A percentile compares a stretch with the other conserved stretches of the same genome.
These are phyloP conservation scores for Rostrohypoxylon terebratum DNA, from an alignment of 495 filamentous ascomycete species.

Conservation along the genomic window DNA sequence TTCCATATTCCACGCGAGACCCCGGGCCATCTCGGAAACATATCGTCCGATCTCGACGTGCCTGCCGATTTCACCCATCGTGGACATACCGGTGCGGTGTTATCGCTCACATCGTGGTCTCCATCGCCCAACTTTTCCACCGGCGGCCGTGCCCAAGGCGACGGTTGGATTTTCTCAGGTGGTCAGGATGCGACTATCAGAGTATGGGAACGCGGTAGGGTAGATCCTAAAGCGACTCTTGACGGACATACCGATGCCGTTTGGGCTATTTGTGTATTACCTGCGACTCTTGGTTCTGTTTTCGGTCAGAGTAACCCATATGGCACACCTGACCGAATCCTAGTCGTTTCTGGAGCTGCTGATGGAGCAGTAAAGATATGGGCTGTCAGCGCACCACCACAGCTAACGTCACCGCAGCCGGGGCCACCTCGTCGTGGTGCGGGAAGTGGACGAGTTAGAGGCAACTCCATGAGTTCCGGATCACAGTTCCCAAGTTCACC, in stretches of 20 bases:
- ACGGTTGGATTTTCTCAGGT: constrained; percentile 98
- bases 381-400: constrained; percentile 92
- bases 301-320: constrained; percentile 77
- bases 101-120: constrained; percentile 86
- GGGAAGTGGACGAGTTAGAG: constrained; percentile 81
- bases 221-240: constrained; percentile 94
- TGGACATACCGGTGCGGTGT: constrained; percentile 90
- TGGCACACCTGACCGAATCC: constrained; percentile 82
- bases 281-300: constrained; percentile 80
- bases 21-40: constrained; percentile 59
- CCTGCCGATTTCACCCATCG: constrained; percentile 93
- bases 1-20: constrained; percentile 92
- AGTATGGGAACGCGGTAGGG: constrained; percentile 92
- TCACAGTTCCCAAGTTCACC: constrained; percentile 89
- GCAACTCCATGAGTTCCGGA: constrained; percentile 90
- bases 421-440: constrained; percentile 65
- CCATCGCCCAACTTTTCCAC: constrained; percentile 86
- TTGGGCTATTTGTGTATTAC: constrained; percentile 94
- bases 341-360: constrained; percentile 91
- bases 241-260: constrained; percentile 96
- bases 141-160: constrained; percentile 83
- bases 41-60: constrained; percentile 86
- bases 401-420: constrained; percentile 79
- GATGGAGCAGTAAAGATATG: constrained; percentile 94
- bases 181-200: constrained; percentile 93